These are phyloP conservation scores for Colletotrichum simmondsii DNA, from an alignment of 2,329 filamentous ascomycete genomes.

Conservation along the genomic window DNA sequence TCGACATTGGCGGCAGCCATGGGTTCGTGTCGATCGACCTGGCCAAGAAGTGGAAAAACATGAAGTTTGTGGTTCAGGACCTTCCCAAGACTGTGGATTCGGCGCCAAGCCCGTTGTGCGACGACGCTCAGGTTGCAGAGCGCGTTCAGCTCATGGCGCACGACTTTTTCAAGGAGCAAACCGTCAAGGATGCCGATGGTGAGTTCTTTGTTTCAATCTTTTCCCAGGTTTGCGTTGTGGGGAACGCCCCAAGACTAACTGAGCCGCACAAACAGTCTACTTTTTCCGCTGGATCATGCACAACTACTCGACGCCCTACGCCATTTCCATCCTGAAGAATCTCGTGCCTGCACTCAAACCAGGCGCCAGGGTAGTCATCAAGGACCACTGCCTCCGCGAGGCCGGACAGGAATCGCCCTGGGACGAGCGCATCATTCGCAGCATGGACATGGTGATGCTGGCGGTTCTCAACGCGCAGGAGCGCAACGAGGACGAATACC, in stretches of 20 bases:
- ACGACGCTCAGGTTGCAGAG: conserved; percentile 17
- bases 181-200: conserved; percentile 42
- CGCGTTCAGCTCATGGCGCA: conserved; percentile 35
- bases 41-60: conserved; percentile 56
- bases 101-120: conserved; percentile 33
- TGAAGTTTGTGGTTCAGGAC: conserved; percentile 48
- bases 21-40: conserved; percentile 68
- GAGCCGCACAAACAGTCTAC: conserved; percentile 46
- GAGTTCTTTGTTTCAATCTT: neutral
- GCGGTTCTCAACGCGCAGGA: conserved; percentile 63
- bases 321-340: conserved; percentile 43
- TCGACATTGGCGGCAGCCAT: conserved; percentile 69
- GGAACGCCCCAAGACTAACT: neutral
- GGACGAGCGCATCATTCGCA: conserved; percentile 59
- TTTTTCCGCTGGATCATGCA: conserved; percentile 57
- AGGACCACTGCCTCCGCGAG: conserved; percentile 50
- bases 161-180: conserved; percentile 37
- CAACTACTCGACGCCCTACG: conserved; percentile 54
- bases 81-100: conserved; percentile 32
- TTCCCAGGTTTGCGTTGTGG: neutral
- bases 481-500: conserved; percentile 58
- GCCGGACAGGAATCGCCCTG: conserved; percentile 51
- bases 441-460: conserved; percentile 65
- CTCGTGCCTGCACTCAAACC: conserved; percentile 51
- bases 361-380: conserved; percentile 41